Evolutionary conservation across 208 protist genomes (phyloP).

Genomic region (Leishmania aethiopica): DNA sequence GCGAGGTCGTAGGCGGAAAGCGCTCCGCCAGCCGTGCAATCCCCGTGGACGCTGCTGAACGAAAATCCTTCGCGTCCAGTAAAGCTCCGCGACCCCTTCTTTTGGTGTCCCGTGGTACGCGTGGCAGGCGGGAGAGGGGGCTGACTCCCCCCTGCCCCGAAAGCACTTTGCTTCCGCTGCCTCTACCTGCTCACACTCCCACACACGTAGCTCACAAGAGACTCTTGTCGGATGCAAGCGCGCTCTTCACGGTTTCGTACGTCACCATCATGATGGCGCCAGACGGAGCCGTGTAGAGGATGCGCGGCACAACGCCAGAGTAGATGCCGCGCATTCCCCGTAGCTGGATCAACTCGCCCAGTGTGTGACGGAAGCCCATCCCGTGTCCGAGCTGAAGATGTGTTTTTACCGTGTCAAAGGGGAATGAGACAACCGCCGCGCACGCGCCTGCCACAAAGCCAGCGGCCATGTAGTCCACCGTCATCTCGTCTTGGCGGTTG

Average conservation of each 20-base stretch:
- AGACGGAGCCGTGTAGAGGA: constrained; percentile 89
- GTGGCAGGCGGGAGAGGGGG: too few species aligned
- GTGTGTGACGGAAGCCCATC: constrained; percentile 21
- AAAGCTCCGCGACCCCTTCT: too few species aligned
- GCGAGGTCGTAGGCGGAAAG: background rate
- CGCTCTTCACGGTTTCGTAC: constrained; percentile 89
- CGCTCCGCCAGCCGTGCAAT: background rate
- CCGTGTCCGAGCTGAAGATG: constrained; percentile 80
- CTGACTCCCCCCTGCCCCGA: background rate
- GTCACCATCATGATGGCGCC: constrained; percentile 93
- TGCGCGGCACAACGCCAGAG: constrained; percentile 76
- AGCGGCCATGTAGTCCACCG: constrained; percentile 64
- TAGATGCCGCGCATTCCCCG: constrained; percentile 68
- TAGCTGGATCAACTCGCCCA: constrained; percentile 34
- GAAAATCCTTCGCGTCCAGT: background rate
- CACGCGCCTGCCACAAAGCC: constrained; percentile 84
- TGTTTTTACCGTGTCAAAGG: constrained; percentile 93
- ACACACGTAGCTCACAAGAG: background rate
- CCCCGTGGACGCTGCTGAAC: background rate
- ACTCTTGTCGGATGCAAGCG: constrained; percentile 21
- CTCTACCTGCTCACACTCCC: background rate
- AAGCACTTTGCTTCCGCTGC: too few species aligned
- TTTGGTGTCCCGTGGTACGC: background rate
- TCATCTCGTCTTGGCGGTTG: constrained; percentile 46
- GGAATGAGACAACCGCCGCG: constrained; percentile 90